Conservation (phyloP, 2,329 filamentous ascomycete species). For the Fusarium ambrosium region DNA sequence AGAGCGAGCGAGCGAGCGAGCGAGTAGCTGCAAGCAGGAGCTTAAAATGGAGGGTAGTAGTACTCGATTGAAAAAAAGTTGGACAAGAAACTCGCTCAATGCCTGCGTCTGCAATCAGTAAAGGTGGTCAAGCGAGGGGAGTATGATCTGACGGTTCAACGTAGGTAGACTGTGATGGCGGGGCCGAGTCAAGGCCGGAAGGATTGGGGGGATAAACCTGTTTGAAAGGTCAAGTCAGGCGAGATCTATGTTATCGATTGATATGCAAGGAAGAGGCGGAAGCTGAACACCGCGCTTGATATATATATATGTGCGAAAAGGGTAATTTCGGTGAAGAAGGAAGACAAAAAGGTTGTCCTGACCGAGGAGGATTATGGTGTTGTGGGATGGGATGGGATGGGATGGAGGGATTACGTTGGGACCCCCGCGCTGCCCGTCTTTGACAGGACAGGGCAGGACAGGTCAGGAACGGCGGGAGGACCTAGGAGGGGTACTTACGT, state of each 20-base stretch:
- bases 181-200: constrained; percentile 10
- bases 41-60: not conserved
- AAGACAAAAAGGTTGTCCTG: constrained; percentile 14
- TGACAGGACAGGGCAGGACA: not conserved
- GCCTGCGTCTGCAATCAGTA: constrained; percentile 5
- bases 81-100: not conserved
- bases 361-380: constrained; percentile 29
- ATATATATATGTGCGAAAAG: not conserved
- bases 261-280: not conserved
- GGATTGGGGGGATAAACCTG: not conserved
- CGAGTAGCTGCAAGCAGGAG: not conserved
- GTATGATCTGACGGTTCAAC: constrained; percentile 33
- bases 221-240: not conserved
- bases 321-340: not conserved
- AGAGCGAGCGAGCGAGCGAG: no score
- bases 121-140: not conserved
- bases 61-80: not conserved
- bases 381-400: not conserved
- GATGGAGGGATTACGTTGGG: constrained; percentile 34
- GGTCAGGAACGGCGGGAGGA: constrained; percentile 9
- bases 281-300: not conserved
- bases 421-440: constrained; percentile 26
- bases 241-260: not conserved
- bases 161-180: constrained; percentile 8
- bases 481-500: constrained; percentile 2